A percentile compares a stretch with the other conserved stretches of the same genome.
phyloP scores from a whole-genome alignment of 2,329 filamentous ascomycete species.

The Didymella lethalis region DNA sequence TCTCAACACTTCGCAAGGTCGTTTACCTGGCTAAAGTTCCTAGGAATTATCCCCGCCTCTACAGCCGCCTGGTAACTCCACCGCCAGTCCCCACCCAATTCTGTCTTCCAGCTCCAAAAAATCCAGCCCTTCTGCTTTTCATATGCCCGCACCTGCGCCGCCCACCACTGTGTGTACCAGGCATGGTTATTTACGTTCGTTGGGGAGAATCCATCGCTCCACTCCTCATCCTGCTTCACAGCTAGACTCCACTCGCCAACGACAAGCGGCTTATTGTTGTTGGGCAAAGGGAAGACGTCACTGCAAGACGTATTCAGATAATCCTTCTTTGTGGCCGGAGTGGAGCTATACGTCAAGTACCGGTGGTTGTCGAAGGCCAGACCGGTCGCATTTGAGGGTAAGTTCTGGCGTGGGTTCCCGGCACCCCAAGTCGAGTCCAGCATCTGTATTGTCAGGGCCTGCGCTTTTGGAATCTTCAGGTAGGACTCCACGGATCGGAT shows the following conservation, averaged over 20 bases:
- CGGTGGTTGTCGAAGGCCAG: slow-evolving; percentile 67
- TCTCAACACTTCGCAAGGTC: slow-evolving; percentile 5
- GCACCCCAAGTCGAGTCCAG: slow-evolving; percentile 65
- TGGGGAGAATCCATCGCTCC: slow-evolving; percentile 55
- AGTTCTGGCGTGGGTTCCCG: slow-evolving; percentile 60
- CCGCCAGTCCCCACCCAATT: slow-evolving; percentile 56
- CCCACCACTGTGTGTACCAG: slow-evolving; percentile 67
- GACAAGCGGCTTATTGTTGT: slow-evolving; percentile 54
- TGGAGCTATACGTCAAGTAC: slow-evolving; percentile 59
- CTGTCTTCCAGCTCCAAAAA: slow-evolving; percentile 68
- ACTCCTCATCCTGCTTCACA: slow-evolving; percentile 60
- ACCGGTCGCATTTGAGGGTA: slow-evolving; percentile 51
- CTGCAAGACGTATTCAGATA: slow-evolving; percentile 63
- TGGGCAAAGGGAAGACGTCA: slow-evolving; percentile 53
- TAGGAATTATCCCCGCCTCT: slow-evolving; percentile 12
- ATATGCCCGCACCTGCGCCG: slow-evolving; percentile 64
- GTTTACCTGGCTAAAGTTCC: background rate
- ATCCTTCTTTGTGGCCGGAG: slow-evolving; percentile 53
- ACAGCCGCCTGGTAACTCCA: slow-evolving; percentile 56
- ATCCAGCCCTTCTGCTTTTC: slow-evolving; percentile 65
- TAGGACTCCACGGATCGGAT: slow-evolving; percentile 60
- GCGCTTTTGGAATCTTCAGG: slow-evolving; percentile 53
- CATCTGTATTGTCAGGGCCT: slow-evolving; percentile 63
- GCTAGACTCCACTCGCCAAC: slow-evolving; percentile 69
- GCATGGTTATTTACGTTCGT: slow-evolving; percentile 39